Base-by-base conservation (phyloP, 768 basidiomycete species). In the Clitopilus hobsonii region DNA sequence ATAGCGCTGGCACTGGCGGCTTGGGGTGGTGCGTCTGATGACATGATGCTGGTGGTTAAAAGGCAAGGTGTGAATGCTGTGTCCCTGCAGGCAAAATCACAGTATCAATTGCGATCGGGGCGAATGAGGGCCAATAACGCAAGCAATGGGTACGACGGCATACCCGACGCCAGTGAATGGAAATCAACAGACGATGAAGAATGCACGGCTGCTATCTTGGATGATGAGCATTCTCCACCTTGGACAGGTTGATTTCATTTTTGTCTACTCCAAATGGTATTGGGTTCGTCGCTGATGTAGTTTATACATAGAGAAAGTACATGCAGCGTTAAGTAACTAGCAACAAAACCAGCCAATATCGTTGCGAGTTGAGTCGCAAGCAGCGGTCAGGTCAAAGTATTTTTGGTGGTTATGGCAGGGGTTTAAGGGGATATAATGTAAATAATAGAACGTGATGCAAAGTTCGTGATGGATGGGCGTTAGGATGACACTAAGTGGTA, bases 1-100 rank as follows among this genome's bases (percentile, higher is more conserved):
- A 84, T 71, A 0, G 77, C 69, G 59, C 81, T 83, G 53, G 75
- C 82, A 68, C 74, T 82, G 54, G 80, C 81, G 18, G 73, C 68
- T 55, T 64, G 59, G 26, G 56, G 51, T 27, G 23, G 38, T 1
- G 38, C 11, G 28, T 28, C 41, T 45, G 41, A 45, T 45, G 41
- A 45, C 41, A 45, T 45, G 41, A 23, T 23, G 16, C 14, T 45
- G 32, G 32, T 36, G 32, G 32, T 36, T 36, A 36, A 36, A 45
- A 45, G 41, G 41, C 18, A 45, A 45, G 41, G n/a, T 18, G 41
- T 16, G 18, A 23, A 45, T 20, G 41, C 41, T 45, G 41, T 45
- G 41, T 23, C 41, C 22, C 18, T 20, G n/a, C 22, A 20, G n/a
- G 4, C 18, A 45, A 20, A 45, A 45, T 45, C 41, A 45, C 41